These are phyloP conservation scores for Trypethelium eluteriae DNA, from an alignment of 495 filamentous ascomycete genomes.

Conservation along the genomic window DNA sequence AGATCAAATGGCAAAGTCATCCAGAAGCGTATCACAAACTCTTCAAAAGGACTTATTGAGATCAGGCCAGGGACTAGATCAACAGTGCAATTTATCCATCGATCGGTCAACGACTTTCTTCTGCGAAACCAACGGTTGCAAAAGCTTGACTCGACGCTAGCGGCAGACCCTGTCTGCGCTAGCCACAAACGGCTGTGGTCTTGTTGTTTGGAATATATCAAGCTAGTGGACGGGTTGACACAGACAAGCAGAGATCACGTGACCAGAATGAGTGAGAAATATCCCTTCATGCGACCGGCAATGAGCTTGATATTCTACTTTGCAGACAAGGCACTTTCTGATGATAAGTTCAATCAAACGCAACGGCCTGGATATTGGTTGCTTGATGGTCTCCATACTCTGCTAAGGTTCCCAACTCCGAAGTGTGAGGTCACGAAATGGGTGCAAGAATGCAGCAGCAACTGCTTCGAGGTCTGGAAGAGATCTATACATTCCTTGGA, in stretches of 20 bases:
- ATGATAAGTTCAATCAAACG: neutral
- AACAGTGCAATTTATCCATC: neutral
- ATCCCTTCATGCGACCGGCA: slow-evolving; percentile 14
- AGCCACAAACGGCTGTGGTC: neutral
- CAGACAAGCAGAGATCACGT: neutral
- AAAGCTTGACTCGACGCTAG: neutral
- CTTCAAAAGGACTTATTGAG: neutral
- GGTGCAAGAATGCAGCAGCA: neutral
- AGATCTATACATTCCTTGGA: neutral
- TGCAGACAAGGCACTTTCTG: slow-evolving; percentile 6
- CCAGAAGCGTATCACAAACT: neutral
- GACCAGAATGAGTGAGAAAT: neutral
- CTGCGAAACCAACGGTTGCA: neutral
- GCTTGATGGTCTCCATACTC: neutral
- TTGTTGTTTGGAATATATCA: neutral
- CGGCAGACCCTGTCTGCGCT: neutral
- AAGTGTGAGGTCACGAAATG: neutral
- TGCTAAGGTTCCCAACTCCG: neutral
- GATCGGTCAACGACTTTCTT: neutral
- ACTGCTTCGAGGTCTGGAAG: neutral
- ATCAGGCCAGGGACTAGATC: neutral
- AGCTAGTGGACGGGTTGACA: neutral
- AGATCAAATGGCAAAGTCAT: neutral
- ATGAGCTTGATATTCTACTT: neutral
- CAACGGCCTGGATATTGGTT: neutral